These are phyloP conservation scores for Amphichorda felina DNA, from an alignment of 2,329 filamentous ascomycete species.

Conservation along the genomic window DNA sequence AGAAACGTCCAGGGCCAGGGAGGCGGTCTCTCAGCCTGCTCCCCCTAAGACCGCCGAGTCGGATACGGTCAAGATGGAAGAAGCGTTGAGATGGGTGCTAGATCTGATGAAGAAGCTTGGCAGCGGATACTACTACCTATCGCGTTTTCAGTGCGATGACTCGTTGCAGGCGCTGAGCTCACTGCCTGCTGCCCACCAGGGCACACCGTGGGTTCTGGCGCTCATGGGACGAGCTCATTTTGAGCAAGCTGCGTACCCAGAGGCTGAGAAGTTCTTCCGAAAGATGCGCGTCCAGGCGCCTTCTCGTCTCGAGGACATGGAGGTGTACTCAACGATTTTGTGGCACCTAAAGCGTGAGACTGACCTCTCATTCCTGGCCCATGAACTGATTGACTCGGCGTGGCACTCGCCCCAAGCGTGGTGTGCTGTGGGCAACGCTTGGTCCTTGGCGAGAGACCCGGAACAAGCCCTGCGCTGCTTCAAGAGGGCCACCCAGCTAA, in stretches of 20 bases:
- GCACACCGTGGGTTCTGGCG: constrained; percentile 87
- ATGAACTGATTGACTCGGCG: constrained; percentile 77
- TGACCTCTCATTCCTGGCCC: constrained; percentile 82
- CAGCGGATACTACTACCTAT: constrained; percentile 65
- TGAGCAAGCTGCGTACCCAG: constrained; percentile 75
- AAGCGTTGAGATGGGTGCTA: constrained; percentile 65
- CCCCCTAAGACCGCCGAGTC: constrained; percentile 27
- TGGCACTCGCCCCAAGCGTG: constrained; percentile 90
- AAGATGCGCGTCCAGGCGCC: constrained; percentile 70
- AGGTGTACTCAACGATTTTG: constrained; percentile 96
- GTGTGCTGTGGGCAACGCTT: constrained; percentile 92
- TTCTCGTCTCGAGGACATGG: constrained; percentile 84
- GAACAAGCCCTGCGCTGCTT: constrained; percentile 93
- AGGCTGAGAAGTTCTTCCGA: constrained; percentile 79
- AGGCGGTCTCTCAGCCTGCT: constrained; percentile 14
- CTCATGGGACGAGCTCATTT: constrained; percentile 87
- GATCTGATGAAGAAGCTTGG: constrained; percentile 76
- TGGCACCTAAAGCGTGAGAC: constrained; percentile 94
- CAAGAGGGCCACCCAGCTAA: constrained; percentile 82
- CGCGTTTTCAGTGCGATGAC: constrained; percentile 67
- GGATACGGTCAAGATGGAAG: constrained; percentile 56
- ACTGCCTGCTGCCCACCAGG: constrained; percentile 63
- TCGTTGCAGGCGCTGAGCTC: constrained; percentile 63
- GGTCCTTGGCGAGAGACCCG: constrained; percentile 83
- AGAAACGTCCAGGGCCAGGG: constrained; percentile 27